phyloP scores from a whole-genome alignment of 2,329 filamentous ascomycete genomes.

The Phialemoniopsis sp. region DNA sequence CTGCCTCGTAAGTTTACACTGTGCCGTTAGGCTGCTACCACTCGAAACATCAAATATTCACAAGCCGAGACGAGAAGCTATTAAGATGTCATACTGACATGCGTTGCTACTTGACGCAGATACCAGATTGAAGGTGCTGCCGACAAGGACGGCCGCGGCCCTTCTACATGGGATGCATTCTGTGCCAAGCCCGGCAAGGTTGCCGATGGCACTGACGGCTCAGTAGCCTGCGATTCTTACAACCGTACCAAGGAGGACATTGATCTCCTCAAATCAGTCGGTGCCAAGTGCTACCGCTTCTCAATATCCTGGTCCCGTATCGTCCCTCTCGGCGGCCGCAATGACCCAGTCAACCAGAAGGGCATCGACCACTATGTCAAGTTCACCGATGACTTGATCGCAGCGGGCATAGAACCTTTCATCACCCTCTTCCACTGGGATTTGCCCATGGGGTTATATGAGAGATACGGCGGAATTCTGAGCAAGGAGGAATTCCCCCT shows the following conservation, averaged over 20 bases:
- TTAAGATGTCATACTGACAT: conserved; percentile 1
- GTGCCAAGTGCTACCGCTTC: conserved; percentile 76
- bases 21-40: no score
- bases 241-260: conserved; percentile 76
- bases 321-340: conserved; percentile 78
- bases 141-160: conserved; percentile 71
- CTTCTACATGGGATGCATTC: conserved; percentile 90
- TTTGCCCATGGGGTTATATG: conserved; percentile 71
- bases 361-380: conserved; percentile 76
- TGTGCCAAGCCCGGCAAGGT: conserved; percentile 79
- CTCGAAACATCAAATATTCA: no score
- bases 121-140: conserved; percentile 84
- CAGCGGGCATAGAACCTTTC: conserved; percentile 73
- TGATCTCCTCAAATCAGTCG: conserved; percentile 67
- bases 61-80: no score
- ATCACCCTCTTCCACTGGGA: conserved; percentile 90
- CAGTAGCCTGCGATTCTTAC: conserved; percentile 82
- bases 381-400: conserved; percentile 74
- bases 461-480: conserved; percentile 76
- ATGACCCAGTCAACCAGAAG: conserved; percentile 75
- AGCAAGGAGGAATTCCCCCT: conserved; percentile 79
- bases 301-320: conserved; percentile 82
- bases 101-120: conserved; percentile 34
- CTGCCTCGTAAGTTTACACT: conserved; percentile 55
- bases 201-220: conserved; percentile 70